Evolutionary conservation across 2,329 filamentous ascomycete genomes (phyloP).

Genomic region (Dothideomycetes sp.): DNA sequence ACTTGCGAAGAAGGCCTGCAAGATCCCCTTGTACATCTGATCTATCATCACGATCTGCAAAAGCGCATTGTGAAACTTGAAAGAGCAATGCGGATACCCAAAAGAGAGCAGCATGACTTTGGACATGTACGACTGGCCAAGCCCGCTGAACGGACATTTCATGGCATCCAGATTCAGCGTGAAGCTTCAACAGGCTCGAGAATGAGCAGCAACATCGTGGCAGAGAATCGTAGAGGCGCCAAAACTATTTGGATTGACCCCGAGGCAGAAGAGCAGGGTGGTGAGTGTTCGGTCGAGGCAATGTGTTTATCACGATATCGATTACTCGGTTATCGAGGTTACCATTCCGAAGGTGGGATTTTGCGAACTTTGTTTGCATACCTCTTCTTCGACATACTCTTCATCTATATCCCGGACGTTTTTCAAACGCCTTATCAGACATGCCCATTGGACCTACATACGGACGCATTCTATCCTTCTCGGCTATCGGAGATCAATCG

Average conservation of each 20-base stretch:
- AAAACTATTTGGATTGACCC: conserved; percentile 84
- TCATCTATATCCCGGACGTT: conserved; percentile 88
- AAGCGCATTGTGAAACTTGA: conserved; percentile 90
- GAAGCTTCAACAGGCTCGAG: conserved; percentile 16
- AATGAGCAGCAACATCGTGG: conserved; percentile 19
- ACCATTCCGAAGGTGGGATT: conserved; percentile 85
- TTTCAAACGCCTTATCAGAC: conserved; percentile 95
- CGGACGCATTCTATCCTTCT: conserved; percentile 79
- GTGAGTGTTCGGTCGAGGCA: conserved; percentile 77
- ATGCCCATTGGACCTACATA: conserved; percentile 83
- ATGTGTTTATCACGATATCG: conserved; percentile 90
- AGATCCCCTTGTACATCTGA: conserved; percentile 79
- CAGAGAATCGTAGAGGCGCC: conserved; percentile 35
- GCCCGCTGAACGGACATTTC: conserved; percentile 62
- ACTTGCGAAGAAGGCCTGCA: conserved; percentile 84
- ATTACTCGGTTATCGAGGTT: conserved; percentile 80
- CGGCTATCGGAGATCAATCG: conserved; percentile 84
- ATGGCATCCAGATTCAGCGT: conserved; percentile 61
- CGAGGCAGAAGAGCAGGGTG: conserved; percentile 31
- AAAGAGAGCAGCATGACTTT: conserved; percentile 86
- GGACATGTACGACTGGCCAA: conserved; percentile 69
- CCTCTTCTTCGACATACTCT: conserved; percentile 87
- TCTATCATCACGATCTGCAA: conserved; percentile 84
- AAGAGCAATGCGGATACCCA: conserved; percentile 68
- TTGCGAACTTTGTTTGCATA: conserved; percentile 75